A percentile compares a stretch with the other conserved stretches of the same genome.
phyloP scores from a whole-genome alignment of 2,329 filamentous ascomycete species.

The Bipolaris zeicola region DNA sequence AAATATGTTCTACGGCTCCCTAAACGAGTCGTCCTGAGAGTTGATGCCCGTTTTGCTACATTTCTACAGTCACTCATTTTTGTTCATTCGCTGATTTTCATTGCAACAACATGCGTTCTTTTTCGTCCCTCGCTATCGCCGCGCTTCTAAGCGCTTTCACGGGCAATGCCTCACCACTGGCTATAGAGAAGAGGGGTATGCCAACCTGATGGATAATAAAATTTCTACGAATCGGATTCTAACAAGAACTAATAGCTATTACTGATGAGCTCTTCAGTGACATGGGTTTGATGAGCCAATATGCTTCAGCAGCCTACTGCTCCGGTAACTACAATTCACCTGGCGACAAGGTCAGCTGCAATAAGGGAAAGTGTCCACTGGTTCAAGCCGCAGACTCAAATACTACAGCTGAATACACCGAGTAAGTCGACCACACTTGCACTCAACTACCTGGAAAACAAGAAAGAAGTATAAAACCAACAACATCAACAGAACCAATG shows the following conservation, averaged over 20 bases:
- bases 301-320: conserved; percentile 61
- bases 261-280: conserved; percentile 23
- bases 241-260: conserved; percentile 21
- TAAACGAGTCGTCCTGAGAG: not conserved
- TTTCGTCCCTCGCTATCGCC: conserved; percentile 19
- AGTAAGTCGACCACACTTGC: conserved; percentile 10
- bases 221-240: not conserved
- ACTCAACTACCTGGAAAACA: too few relatives aligned
- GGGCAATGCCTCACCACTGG: conserved; percentile 28
- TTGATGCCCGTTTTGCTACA: not conserved
- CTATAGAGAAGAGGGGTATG: conserved; percentile 22
- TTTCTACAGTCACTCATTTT: conserved; percentile 4
- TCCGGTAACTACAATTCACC: conserved; percentile 52
- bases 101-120: conserved; percentile 15
- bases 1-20: not conserved
- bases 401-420: conserved; percentile 52
- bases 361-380: conserved; percentile 54
- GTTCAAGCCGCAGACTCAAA: conserved; percentile 54
- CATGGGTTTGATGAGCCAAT: conserved; percentile 49
- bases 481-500: conserved; percentile 12
- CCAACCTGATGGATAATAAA: too few relatives aligned
- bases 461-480: conserved; percentile 5
- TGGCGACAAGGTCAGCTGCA: conserved; percentile 53
- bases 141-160: conserved; percentile 14
- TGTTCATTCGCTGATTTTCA: conserved; percentile 7